Base-by-base conservation (phyloP, 257 asterid species). In the Perilla frutescens region DNA sequence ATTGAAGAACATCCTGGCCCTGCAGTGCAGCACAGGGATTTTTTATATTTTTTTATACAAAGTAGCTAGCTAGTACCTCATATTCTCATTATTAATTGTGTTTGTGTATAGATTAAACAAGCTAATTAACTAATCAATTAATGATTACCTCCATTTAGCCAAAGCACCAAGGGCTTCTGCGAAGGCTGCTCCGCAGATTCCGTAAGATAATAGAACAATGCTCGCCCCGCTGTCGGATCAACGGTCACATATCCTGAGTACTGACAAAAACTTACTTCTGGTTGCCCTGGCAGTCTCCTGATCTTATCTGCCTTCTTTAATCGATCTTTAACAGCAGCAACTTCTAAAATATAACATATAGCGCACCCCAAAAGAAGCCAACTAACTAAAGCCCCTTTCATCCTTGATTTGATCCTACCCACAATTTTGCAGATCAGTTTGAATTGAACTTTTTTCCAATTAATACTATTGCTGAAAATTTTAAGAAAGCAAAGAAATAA, bases 1-100 rank as follows among this genome's bases (percentile, higher is more conserved):
- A 89, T 55, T 6, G 91, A 87, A 59, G 96, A 87, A 69, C 96
- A 86, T 1, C 93, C 93, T 4, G 96, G 91, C 4, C 96, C 96
- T 84, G 70, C 44, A 60, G 26, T 20, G 26, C 26, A 20, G 26
- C 26, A 20, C 26, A 20, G 26, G 26, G 26, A 20, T 20, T 20
- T 20, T 20, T 20, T 20, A 20, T 20, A 20, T 20, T 20, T 20
- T 20, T 20, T 20, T 20, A 20, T 20, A 20, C 26, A 20, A 20
- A 20, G 26, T 20, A 20, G 26, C 26, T 20, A 20, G 26, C 26
- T 20, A 20, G 26, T 20, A 20, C 26, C 26, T 20, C 26, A 1
- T n/a, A n/a, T n/a, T n/a, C n/a, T n/a, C n/a, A 20, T 20, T 20
- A 20, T 20, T 20, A 20, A 20, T 20, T 20, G 26, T 20, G 26